phyloP scores from a whole-genome alignment of 2,329 filamentous ascomycete genomes.

The Tolypocladium pustulatum region DNA sequence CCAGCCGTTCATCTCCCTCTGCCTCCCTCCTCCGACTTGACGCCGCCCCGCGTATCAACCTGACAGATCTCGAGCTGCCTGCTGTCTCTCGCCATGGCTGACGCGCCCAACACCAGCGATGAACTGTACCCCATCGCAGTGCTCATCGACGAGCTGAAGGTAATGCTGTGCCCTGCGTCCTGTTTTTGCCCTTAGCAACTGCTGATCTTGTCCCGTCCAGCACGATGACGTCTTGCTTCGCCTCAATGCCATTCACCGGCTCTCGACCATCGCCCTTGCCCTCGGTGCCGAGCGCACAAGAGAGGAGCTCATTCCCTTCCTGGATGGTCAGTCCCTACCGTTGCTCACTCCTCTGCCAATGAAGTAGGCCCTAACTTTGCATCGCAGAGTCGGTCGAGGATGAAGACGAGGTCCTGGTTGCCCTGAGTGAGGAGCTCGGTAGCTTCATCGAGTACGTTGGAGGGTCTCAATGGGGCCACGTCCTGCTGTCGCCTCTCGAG shows the following conservation, averaged over 20 bases:
- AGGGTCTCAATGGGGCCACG: slow-evolving; percentile 85
- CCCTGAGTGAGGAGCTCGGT: slow-evolving; percentile 91
- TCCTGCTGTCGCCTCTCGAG: slow-evolving; percentile 92
- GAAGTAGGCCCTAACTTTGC: not conserved
- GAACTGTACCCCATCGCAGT: slow-evolving; percentile 99
- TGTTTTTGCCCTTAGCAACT: slow-evolving; percentile 12
- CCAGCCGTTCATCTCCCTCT: slow-evolving; percentile 6
- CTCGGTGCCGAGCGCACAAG: slow-evolving; percentile 92
- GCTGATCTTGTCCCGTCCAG: slow-evolving; percentile 34
- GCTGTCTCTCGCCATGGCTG: slow-evolving; percentile 60
- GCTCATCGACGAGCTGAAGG: slow-evolving; percentile 98
- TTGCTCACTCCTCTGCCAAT: not conserved
- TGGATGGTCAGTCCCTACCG: slow-evolving; percentile 65
- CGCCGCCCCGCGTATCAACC: slow-evolving; percentile 6
- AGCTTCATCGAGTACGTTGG: slow-evolving; percentile 97
- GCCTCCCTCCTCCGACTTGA: slow-evolving; percentile 1
- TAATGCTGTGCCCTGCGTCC: slow-evolving; percentile 26
- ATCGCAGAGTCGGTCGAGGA: slow-evolving; percentile 90
- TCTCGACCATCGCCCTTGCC: slow-evolving; percentile 95
- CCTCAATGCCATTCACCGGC: slow-evolving; percentile 94
- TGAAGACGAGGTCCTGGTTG: slow-evolving; percentile 95
- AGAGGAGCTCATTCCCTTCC: slow-evolving; percentile 96
- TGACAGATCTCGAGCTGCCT: slow-evolving; percentile 19
- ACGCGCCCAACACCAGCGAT: slow-evolving; percentile 84
- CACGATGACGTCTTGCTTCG: slow-evolving; percentile 97